These are phyloP conservation scores for Triticum monococcum DNA, from an alignment of 176 grass and related monocot species.

Conservation along the genomic window DNA sequence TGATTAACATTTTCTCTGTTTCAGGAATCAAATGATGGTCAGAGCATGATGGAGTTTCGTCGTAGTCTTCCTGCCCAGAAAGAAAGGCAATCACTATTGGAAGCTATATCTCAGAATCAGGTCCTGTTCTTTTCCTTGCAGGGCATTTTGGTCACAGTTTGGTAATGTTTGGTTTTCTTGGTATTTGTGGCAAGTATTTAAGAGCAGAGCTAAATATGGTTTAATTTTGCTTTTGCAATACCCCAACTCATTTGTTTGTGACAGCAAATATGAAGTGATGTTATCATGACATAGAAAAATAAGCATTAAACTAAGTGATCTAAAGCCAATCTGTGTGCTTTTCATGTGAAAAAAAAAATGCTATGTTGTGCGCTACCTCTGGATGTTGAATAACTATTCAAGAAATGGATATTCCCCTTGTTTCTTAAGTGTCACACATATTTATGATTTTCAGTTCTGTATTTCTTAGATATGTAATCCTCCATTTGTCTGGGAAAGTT, in stretches of 20 bases:
- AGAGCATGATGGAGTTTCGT: constrained; percentile 94
- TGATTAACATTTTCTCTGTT: constrained; percentile 9
- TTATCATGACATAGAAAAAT: neutral
- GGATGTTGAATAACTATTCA: constrained; percentile 10
- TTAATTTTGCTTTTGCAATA: constrained; percentile 11
- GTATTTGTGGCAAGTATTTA: neutral
- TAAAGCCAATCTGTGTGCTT: neutral
- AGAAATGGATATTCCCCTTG: neutral
- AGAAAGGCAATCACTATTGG: constrained; percentile 75
- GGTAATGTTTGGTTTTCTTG: neutral
- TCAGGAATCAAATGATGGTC: constrained; percentile 86
- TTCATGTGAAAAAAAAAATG: neutral
- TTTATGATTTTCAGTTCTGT: neutral
- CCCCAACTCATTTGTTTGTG: constrained; percentile 1
- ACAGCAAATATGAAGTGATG: neutral
- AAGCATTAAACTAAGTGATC: constrained; percentile 24
- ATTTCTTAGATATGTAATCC: neutral
- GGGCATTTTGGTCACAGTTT: neutral
- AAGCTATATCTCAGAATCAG: constrained; percentile 85
- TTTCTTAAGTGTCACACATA: neutral
- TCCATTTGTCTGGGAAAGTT: constrained; percentile 18
- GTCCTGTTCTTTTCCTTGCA: constrained; percentile 27
- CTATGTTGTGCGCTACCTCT: neutral
- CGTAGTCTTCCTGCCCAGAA: constrained; percentile 83
- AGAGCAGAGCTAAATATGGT: neutral